Conservation (phyloP, 176 grass and related monocot species). For the Poa pratensis region DNA sequence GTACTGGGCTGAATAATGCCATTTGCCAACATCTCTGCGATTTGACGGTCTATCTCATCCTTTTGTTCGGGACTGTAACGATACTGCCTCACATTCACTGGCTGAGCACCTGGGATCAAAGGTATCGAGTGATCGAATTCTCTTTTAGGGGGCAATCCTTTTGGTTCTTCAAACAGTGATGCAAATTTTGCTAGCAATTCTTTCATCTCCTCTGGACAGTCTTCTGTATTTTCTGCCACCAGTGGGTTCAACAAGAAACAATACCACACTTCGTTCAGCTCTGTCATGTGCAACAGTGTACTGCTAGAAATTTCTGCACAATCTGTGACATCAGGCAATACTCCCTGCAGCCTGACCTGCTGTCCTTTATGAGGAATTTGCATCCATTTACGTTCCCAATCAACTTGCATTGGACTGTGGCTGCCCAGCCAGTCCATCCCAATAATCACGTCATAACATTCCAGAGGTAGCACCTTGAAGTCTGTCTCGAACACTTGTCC, state of each 20-base stretch:
- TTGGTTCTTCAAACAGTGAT: not conserved
- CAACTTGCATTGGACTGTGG: not conserved
- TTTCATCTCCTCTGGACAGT: too few relatives aligned
- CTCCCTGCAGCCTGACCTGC: not conserved
- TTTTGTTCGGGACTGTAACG: not conserved
- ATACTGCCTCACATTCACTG: not conserved
- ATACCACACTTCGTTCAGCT: too few relatives aligned
- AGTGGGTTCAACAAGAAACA: too few relatives aligned
- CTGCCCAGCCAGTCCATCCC: not conserved
- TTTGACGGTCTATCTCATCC: not conserved
- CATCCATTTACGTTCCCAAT: not conserved
- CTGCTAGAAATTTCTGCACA: not conserved
- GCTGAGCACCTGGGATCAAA: not conserved
- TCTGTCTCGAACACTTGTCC: accelerated
- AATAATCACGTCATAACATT: not conserved
- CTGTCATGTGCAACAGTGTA: too few relatives aligned
- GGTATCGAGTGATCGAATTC: not conserved
- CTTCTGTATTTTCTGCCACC: too few relatives aligned
- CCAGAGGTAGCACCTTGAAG: not conserved
- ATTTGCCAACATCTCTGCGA: not conserved
- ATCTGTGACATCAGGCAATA: not conserved
- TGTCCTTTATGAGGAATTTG: not conserved
- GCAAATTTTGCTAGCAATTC: not conserved
- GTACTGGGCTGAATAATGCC: not conserved
- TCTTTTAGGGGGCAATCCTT: not conserved